Evolutionary conservation across 805 yeast species (phyloP).

Genomic region (Candida manassasensis): DNA sequence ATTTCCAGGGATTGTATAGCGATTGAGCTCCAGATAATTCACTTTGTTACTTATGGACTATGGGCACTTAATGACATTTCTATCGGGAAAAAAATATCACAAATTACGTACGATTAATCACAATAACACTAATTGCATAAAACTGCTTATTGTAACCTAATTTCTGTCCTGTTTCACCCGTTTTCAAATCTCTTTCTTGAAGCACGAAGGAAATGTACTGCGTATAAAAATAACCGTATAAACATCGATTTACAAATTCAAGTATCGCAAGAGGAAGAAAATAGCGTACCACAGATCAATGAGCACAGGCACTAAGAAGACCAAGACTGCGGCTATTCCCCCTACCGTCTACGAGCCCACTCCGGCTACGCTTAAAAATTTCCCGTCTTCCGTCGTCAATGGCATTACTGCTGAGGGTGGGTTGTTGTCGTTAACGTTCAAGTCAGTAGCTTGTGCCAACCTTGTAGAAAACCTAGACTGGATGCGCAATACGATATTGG

Average conservation of each 20-base stretch:
- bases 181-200: no score
- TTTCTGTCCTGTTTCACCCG: no score
- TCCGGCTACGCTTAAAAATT: constrained; percentile 12
- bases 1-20: neutral
- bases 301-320: constrained; percentile 2
- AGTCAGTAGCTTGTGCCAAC: constrained; percentile 32
- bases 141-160: no score
- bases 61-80: neutral
- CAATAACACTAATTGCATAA: no score
- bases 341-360: constrained; percentile 11
- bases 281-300: neutral
- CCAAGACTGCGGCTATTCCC: constrained; percentile 5
- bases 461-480: constrained; percentile 33
- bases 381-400: constrained; percentile 31
- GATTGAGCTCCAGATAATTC: neutral
- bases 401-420: constrained; percentile 42
- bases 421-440: constrained; percentile 36
- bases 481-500: constrained; percentile 24
- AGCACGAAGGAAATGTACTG: no score
- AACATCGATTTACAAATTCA: neutral
- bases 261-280: neutral
- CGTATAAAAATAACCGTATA: no score
- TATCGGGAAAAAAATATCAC: neutral
- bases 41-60: no score
- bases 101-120: no score